Evolutionary conservation across 768 basidiomycete genomes (phyloP), one percentile per base, ranked within the genome.

Genomic region (Tulasnella sp.): DNA sequence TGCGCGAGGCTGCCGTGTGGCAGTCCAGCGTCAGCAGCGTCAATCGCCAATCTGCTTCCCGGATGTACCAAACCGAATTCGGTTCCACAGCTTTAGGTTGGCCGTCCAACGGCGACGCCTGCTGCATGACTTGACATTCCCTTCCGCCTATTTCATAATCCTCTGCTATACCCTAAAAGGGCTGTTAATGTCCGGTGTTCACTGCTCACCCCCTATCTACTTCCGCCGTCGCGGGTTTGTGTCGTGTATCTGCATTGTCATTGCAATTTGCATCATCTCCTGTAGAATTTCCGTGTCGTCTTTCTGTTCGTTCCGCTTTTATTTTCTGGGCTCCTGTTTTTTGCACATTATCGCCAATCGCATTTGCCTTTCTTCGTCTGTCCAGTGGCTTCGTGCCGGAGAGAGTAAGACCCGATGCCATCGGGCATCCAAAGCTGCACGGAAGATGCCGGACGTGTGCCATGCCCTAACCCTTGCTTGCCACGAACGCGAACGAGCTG

Each of bases 51-150:
- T 76, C 75, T 23, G 57, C 37, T 40, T 61, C 75, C 40, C 48
- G 57, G 16, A 39, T 44, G 57, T 44, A 76, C 61, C 75, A 76
- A 55, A 37, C 57, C 16, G 75, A 76, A 15, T 40, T 39, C 61
- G 61, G 61, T 35, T 67, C 61, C 10, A 29, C 26, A 67, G 61
- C 61, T 74, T 76, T 16, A 23, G 77, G 77, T 32, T 77, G 77
- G 77, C 77, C 77, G 18, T 37, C 55, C 32, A 69, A 42, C 16
- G 77, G 77, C 26, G 77, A 77, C 70, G 37, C 77, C 26, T 77
- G 77, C 55, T 77, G 77, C 39, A 69, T 57, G 70, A 77, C 69
- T 32, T 77, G 70, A 72, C 20, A 16, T 18, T 67, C 11, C 29
- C 15, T 2, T 35, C 13, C 9, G 7, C n/a, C 61, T 26, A 67